Percentiles rank a stretch among this genome's conserved stretches.
Evolutionary conservation across 148 eudicot genomes (phyloP).

Genomic region (Chenopodium album): DNA sequence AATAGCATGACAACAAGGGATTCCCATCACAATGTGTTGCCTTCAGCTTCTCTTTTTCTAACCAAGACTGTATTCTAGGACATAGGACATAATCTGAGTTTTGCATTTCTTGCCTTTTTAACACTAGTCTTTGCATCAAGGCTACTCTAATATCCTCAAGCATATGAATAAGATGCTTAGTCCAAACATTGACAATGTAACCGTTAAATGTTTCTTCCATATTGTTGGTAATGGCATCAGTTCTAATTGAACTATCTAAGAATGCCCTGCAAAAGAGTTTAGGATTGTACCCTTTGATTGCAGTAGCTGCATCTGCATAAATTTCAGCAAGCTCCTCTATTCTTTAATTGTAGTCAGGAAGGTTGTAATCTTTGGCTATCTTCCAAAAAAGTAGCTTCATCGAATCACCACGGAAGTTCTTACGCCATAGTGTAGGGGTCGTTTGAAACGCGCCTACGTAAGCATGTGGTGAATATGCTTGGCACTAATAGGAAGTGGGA

Average conservation of each 20-base stretch:
- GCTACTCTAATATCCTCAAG: neutral
- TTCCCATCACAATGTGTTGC: neutral
- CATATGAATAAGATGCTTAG: neutral
- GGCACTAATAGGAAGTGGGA: too few relatives aligned
- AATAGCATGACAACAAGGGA: neutral
- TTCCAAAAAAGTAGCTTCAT: neutral
- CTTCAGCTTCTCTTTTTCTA: neutral
- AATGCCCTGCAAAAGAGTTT: neutral
- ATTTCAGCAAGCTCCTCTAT: neutral
- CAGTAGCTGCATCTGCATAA: too few relatives aligned
- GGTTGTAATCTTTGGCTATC: neutral
- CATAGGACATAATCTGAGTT: neutral
- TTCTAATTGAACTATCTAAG: too few relatives aligned
- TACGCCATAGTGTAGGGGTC: too few relatives aligned
- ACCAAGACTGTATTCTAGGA: neutral
- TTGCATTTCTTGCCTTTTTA: neutral
- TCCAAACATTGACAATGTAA: neutral
- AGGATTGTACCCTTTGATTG: neutral
- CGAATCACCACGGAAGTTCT: too few relatives aligned
- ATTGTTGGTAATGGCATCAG: neutral
- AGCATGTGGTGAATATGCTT: too few relatives aligned
- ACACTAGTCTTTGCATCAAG: neutral
- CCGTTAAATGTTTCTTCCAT: neutral
- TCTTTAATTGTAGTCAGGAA: neutral
- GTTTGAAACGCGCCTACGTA: too few relatives aligned